A percentile compares a stretch with the other conserved stretches of the same genome.
phyloP scores from a whole-genome alignment of 108 stramenopile genomes.

The Schizochytrium sp. region DNA sequence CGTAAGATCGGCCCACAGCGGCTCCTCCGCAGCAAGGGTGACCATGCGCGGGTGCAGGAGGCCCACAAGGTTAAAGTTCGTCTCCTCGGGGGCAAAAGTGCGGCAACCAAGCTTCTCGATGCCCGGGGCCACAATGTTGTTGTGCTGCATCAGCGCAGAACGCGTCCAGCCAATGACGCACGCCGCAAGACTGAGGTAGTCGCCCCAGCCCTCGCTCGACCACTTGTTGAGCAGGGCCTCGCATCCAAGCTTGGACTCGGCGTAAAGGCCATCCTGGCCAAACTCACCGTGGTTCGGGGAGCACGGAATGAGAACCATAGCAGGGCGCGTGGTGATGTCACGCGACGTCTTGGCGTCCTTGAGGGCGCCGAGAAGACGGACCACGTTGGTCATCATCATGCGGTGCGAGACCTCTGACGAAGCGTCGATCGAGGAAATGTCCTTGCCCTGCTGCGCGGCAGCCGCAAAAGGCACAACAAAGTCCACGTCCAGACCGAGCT shows the following conservation, averaged over 20 bases:
- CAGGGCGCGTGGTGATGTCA: constrained; percentile 6
- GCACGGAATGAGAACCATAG: background rate
- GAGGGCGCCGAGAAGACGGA: constrained; percentile 7
- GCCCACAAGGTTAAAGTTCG: constrained; percentile 11
- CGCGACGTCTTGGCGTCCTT: background rate
- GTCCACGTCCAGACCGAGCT: constrained; percentile 7
- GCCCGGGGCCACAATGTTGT: constrained; percentile 19
- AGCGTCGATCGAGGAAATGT: background rate
- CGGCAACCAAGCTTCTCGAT: constrained; percentile 6
- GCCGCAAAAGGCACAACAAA: constrained; percentile 25
- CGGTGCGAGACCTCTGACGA: constrained; percentile 19
- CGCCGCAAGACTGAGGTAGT: constrained; percentile 19
- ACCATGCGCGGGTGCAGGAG: constrained; percentile 23
- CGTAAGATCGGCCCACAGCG: background rate
- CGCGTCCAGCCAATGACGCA: constrained; percentile 26
- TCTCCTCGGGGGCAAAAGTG: constrained; percentile 9
- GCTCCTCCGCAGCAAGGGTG: constrained; percentile 1
- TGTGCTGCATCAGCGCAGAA: constrained; percentile 18
- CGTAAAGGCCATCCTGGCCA: constrained; percentile 26
- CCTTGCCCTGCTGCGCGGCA: background rate
- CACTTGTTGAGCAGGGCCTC: constrained; percentile 26
- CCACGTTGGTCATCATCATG: constrained; percentile 26
- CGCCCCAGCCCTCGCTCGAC: constrained; percentile 11
- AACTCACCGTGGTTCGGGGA: constrained; percentile 23
- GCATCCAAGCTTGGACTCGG: constrained; percentile 24